Percentiles rank a stretch among this genome's conserved stretches.
These are phyloP conservation scores for Scutellaria galericulata DNA, from an alignment of 257 asterid genomes.

Conservation along the genomic window DNA sequence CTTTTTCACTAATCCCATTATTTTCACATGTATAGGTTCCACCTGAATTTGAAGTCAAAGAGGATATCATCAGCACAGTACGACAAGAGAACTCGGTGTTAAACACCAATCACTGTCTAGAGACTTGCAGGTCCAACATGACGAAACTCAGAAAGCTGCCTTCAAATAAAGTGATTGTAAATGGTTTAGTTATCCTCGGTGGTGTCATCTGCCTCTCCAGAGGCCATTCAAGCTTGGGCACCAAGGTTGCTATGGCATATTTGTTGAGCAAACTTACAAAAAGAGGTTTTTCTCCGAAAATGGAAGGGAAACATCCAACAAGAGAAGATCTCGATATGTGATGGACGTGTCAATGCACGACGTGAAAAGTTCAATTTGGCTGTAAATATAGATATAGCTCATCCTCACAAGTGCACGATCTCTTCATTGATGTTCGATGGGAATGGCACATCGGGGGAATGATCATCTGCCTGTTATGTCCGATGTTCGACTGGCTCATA, in stretches of 20 bases:
- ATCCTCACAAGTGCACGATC: too few relatives aligned
- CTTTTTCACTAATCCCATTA: background rate
- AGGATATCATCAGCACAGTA: constrained; percentile 30
- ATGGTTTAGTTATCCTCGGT: constrained; percentile 69
- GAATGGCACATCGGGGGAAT: too few relatives aligned
- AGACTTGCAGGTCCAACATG: constrained; percentile 40
- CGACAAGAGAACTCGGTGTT: constrained; percentile 40
- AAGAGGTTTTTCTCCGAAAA: constrained; percentile 42
- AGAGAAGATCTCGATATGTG: constrained; percentile 10
- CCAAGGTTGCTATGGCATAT: constrained; percentile 85
- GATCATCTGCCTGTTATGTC: too few relatives aligned
- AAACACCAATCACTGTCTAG: constrained; percentile 29
- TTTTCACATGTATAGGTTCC: constrained; percentile 55
- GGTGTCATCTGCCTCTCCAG: constrained; percentile 78
- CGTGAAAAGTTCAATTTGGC: background rate
- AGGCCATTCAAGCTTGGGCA: constrained; percentile 77
- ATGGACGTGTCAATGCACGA: constrained; percentile 15
- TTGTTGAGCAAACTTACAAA: constrained; percentile 68
- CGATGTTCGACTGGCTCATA: too few relatives aligned
- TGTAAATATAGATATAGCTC: too few relatives aligned
- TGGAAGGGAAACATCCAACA: constrained; percentile 18
- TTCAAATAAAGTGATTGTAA: constrained; percentile 58
- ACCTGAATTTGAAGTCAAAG: constrained; percentile 53
- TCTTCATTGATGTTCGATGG: too few relatives aligned
- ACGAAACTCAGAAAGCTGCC: constrained; percentile 51